A percentile compares a stretch with the other conserved stretches of the same genome.
Conservation (phyloP, 495 filamentous ascomycete genomes). For the Neurospora tetraspora region DNA sequence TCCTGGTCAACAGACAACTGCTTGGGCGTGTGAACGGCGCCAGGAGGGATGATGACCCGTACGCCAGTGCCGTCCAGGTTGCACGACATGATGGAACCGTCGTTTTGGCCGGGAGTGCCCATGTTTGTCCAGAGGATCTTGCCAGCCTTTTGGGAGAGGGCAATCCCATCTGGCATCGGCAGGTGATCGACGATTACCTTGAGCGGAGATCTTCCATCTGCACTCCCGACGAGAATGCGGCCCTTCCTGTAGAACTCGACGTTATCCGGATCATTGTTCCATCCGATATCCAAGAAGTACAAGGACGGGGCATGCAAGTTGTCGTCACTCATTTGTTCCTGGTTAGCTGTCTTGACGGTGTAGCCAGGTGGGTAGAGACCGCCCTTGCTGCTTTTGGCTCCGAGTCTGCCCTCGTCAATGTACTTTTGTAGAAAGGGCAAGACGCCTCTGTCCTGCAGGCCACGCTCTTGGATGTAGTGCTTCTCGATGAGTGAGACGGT, state of each 20-base stretch:
- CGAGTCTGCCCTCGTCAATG: constrained; percentile 30
- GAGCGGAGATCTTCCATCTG: constrained; percentile 13
- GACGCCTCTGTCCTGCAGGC: constrained; percentile 18
- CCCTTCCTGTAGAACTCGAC: constrained; percentile 7
- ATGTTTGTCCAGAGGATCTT: constrained; percentile 41
- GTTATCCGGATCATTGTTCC: constrained; percentile 7
- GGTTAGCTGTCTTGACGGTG: constrained; percentile 10
- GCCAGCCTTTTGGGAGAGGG: constrained; percentile 15
- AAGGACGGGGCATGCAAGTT: constrained; percentile 12
- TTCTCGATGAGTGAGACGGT: constrained; percentile 35
- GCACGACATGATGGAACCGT: constrained; percentile 36
- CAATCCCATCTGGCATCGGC: constrained; percentile 37
- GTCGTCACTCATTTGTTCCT: constrained; percentile 8
- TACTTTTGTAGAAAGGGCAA: constrained; percentile 33
- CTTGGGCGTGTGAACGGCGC: constrained; percentile 43
- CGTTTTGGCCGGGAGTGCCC: constrained; percentile 27
- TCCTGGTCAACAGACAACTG: constrained; percentile 33
- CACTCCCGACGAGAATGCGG: constrained; percentile 18
- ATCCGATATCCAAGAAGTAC: constrained; percentile 18
- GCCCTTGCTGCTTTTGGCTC: constrained; percentile 18
- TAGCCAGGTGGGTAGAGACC: constrained; percentile 18
- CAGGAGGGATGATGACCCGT: constrained; percentile 19
- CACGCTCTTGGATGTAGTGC: constrained; percentile 35
- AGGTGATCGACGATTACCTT: constrained; percentile 10
- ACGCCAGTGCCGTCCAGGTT: constrained; percentile 36